phyloP scores from a whole-genome alignment of 179 eudicot genomes.

The Sideroxylon spinosum region DNA sequence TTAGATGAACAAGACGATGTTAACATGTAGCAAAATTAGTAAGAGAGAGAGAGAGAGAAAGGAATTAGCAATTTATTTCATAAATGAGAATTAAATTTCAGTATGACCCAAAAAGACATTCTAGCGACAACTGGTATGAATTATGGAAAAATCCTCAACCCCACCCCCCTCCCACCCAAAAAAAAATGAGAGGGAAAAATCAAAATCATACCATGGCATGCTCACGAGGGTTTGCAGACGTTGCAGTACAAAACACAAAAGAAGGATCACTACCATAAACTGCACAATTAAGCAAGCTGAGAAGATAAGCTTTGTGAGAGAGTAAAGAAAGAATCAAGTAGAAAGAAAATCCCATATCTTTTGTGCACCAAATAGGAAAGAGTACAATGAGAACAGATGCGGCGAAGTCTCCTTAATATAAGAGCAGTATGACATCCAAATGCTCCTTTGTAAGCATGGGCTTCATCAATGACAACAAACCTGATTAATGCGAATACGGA shows the following conservation, averaged over 20 bases:
- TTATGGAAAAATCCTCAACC: background rate
- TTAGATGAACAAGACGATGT: background rate
- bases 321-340: background rate
- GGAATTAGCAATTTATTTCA: background rate
- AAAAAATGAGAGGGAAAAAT: background rate
- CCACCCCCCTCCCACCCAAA: background rate
- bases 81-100: background rate
- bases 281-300: slow-evolving; percentile 40
- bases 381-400: slow-evolving; percentile 88
- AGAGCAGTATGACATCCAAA: slow-evolving; percentile 96
- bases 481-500: slow-evolving; percentile 27
- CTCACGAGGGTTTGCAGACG: slow-evolving; percentile 86
- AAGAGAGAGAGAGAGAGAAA: background rate
- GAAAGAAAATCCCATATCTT: background rate
- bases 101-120: background rate
- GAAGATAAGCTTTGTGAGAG: slow-evolving; percentile 1
- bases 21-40: background rate
- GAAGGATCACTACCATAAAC: slow-evolving; percentile 87
- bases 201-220: slow-evolving; percentile 72
- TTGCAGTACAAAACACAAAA: slow-evolving; percentile 86
- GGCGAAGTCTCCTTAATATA: slow-evolving; percentile 79
- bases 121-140: background rate
- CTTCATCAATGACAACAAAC: slow-evolving; percentile 86
- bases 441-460: slow-evolving; percentile 91
- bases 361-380: background rate